Evolutionary conservation across 441 rosid species (phyloP).

Genomic region (Hura crepitans): DNA sequence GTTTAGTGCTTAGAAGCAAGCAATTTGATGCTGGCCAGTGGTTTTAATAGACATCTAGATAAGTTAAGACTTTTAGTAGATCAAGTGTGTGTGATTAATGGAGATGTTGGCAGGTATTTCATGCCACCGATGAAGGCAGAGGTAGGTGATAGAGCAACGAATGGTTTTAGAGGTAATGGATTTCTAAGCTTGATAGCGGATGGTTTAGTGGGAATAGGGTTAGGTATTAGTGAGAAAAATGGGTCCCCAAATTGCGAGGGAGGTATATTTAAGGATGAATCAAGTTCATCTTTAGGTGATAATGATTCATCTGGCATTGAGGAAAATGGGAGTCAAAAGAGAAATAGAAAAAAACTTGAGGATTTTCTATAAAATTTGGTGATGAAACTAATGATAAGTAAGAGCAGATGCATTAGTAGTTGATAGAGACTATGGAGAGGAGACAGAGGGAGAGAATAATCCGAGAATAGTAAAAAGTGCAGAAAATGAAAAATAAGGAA

Average conservation of each 20-base stretch:
- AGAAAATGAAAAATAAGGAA: no score
- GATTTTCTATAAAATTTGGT: conserved; percentile 49
- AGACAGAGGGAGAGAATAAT: conserved; percentile 53
- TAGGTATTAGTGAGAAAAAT: conserved; percentile 10
- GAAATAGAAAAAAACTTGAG: conserved; percentile 53
- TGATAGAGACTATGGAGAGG: conserved; percentile 62
- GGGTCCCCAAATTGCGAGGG: conserved; percentile 4
- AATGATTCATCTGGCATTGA: conserved; percentile 28
- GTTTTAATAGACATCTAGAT: conserved; percentile 34
- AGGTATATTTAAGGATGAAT: conserved; percentile 19
- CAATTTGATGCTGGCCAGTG: conserved; percentile 26
- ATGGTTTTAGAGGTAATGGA: not conserved
- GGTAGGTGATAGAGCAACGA: not conserved
- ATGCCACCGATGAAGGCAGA: conserved; percentile 22
- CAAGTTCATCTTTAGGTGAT: conserved; percentile 40
- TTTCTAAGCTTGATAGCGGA: conserved; percentile 7
- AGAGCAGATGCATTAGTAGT: conserved; percentile 65
- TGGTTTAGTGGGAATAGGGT: conserved; percentile 15
- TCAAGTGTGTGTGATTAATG: conserved; percentile 23
- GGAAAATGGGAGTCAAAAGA: conserved; percentile 35
- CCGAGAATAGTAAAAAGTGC: no score
- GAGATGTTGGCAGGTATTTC: conserved; percentile 28
- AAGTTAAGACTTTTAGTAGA: conserved; percentile 28
- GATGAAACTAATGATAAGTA: conserved; percentile 60
- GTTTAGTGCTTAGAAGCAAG: conserved; percentile 19